Conservation (phyloP, 2,329 filamentous ascomycete species). For the Colletotrichum gloeosporioides region DNA sequence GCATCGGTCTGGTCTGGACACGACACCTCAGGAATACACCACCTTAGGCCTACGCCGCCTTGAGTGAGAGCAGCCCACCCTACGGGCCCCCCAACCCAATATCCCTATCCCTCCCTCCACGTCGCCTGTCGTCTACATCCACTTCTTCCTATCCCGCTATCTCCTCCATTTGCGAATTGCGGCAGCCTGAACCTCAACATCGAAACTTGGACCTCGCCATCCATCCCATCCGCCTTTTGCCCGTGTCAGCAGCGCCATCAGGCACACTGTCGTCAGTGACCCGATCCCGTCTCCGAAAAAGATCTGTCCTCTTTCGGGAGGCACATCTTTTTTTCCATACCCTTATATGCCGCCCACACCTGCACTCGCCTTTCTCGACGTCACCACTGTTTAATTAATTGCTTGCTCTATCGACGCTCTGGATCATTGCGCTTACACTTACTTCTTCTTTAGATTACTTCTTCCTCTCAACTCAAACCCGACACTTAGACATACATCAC, state of each 20-base stretch:
- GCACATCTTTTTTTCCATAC: neutral
- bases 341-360: constrained; percentile 18
- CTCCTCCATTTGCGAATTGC: constrained; percentile 21
- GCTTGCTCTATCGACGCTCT: neutral
- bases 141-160: constrained; percentile 22
- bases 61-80: constrained; percentile 16
- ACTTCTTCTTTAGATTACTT: constrained; percentile 13
- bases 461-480: constrained; percentile 32
- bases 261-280: constrained; percentile 17
- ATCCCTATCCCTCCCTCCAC: constrained; percentile 23
- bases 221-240: neutral
- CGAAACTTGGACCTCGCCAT: constrained; percentile 5
- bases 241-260: constrained; percentile 14
- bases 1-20: constrained; percentile 20
- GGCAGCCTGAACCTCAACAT: constrained; percentile 18
- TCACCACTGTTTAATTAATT: constrained; percentile 8
- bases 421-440: constrained; percentile 16
- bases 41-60: neutral
- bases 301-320: constrained; percentile 18
- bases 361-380: neutral
- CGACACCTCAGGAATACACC: constrained; percentile 20
- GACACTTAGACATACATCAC: constrained; percentile 40
- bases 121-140: constrained; percentile 22
- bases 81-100: constrained; percentile 19
- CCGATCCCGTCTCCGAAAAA: neutral